These are phyloP conservation scores for Strombidium stylifer DNA, from an alignment of 73 alveolate species.

Conservation along the genomic window DNA sequence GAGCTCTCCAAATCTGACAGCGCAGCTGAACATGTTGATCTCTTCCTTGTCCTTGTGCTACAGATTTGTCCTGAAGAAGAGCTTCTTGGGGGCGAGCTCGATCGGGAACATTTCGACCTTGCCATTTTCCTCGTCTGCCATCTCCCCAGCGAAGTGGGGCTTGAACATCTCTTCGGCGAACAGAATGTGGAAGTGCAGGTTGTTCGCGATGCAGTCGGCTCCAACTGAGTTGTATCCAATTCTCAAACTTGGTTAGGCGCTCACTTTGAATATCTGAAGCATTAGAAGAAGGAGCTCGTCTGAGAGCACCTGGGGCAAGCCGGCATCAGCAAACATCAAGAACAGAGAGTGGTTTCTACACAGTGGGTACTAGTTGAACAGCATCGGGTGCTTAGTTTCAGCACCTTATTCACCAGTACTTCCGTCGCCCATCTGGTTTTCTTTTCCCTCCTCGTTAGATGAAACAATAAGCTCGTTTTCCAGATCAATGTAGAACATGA, in stretches of 20 bases:
- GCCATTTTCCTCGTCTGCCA: too few relatives aligned
- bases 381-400: conserved; percentile 60
- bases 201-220: conserved; percentile 68
- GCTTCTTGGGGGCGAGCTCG: conserved; percentile 30
- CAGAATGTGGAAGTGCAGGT: conserved; percentile 65
- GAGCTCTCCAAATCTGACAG: conserved; percentile 47
- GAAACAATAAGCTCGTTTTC: conserved; percentile 60
- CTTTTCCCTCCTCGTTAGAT: conserved; percentile 20
- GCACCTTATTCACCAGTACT: too few relatives aligned
- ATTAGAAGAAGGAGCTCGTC: conserved; percentile 56
- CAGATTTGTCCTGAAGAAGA: conserved; percentile 38
- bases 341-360: conserved; percentile 44
- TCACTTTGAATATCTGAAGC: conserved; percentile 48
- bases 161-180: conserved; percentile 36
- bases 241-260: conserved; percentile 30
- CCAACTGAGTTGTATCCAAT: conserved; percentile 76
- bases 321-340: conserved; percentile 62
- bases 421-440: conserved; percentile 47
- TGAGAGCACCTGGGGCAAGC: conserved; percentile 64
- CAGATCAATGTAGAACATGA: conserved; percentile 63
- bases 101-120: conserved; percentile 53
- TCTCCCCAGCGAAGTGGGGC: conserved; percentile 21
- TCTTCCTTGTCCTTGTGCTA: conserved; percentile 56
- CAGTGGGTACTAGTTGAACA: conserved; percentile 57
- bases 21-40: conserved; percentile 60